Base-by-base conservation (phyloP, 306 rosid species). In the Trichosanthes truncata region DNA sequence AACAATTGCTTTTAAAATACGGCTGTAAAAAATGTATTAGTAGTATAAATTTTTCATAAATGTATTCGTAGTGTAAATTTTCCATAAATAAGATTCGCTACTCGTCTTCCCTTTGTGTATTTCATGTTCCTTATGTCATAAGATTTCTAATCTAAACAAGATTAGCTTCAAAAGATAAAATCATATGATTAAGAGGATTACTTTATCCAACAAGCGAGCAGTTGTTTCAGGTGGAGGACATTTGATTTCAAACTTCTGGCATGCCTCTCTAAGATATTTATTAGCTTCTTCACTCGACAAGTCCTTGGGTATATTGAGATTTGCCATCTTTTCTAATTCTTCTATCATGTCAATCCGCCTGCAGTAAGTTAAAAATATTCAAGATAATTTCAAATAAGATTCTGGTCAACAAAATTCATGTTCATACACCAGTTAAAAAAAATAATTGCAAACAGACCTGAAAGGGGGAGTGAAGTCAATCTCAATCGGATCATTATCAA, bases 311-410 rank as follows among this genome's bases (percentile, higher is more conserved):
- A 93, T 95, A 81, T 55, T 86, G 36, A 95, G 92, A 82, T 83
- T 86, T 7, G 97, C 97, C 43, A 88, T 78, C 91, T 85, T 85
- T 84, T 95, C 96, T 80, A 95, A 81, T 73, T 80, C 99, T 72
- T 84, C 97, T 25, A 95, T 87, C 99, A 93, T 93, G 84, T 95
- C 99, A 83, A 95, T 87, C 89, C 97, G 87, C 78, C 97, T 94
- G 92, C 74, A 89, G 57, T 7, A 23, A 7, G 6, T 25, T 40
- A 62, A 26, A 62, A 62, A 78, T 43, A 33, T 5, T 66, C n/a
- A 81, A 61, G 40, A 17, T 78, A 83, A 46, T 83, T 60, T 60
- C 46, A 45, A 57, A 84, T 78, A 76, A 68, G 31, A 78, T 63
- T 55, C 78, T 72, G 48, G 52, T 20, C 65, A 7, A 36, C 0